Conservation (phyloP, 1,139 yeast genomes). For the Kurtzmaniella natalensis region DNA sequence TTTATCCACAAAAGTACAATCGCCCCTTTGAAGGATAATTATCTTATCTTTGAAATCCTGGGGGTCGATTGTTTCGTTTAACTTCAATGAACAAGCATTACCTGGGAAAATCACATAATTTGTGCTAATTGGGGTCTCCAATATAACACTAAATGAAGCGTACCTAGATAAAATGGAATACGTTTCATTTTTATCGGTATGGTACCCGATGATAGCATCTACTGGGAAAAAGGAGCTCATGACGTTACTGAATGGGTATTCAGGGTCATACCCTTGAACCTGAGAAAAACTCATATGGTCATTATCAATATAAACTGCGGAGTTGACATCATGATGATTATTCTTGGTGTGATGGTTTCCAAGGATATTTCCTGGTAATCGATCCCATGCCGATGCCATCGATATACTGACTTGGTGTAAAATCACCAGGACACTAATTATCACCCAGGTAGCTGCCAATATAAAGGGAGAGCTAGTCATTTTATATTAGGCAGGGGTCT, state of each 20-base stretch:
- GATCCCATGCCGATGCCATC: neutral
- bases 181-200: slow-evolving; percentile 13
- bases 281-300: neutral
- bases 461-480: neutral
- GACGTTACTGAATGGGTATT: slow-evolving; percentile 34
- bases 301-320: too few species aligned
- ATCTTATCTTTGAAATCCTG: slow-evolving; percentile 20
- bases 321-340: neutral
- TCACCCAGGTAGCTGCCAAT: neutral
- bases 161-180: slow-evolving; percentile 33
- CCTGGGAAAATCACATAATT: slow-evolving; percentile 24
- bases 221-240: slow-evolving; percentile 42
- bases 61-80: slow-evolving; percentile 9
- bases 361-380: neutral
- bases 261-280: slow-evolving; percentile 19
- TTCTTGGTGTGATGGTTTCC: neutral
- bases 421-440: neutral
- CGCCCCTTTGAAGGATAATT: slow-evolving; percentile 36
- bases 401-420: neutral
- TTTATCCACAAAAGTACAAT: slow-evolving; percentile 41
- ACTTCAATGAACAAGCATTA: slow-evolving; percentile 24
- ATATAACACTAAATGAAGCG: slow-evolving; percentile 40
- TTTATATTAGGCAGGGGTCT: neutral
- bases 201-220: slow-evolving; percentile 31
- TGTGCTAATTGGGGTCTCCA: slow-evolving; percentile 21